Base-by-base conservation (phyloP, 305 asterid species). In the Euphrasia arctica region DNA sequence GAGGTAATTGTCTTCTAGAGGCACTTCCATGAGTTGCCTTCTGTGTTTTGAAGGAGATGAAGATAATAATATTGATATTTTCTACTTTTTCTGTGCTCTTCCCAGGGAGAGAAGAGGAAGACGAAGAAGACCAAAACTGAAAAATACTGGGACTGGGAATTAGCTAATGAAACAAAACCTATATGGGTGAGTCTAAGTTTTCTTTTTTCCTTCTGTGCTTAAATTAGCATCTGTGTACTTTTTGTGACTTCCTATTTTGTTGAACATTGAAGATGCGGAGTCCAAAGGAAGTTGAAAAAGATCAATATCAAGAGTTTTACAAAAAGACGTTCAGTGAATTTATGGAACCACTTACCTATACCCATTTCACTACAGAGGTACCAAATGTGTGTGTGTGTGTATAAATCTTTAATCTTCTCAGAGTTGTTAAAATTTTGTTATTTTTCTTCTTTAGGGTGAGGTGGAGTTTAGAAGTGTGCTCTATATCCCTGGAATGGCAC, bases 401-500 rank as follows among this genome's bases (percentile, higher is more conserved):
- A 0, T 43, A 10, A 5, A 3, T 11, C 9, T 4, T 4, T 42
- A 6, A 15, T 51, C 47, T 63, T 47, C 2, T 0, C 56, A 5
- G 27, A 2, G 27, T 66, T 66, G 55, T 48, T 56, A 25, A 36
- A 52, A n/a, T 14, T 41, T 60, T 66, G 43, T 5, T 63, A 4
- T 25, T 59, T 43, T 43, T 11, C 58, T 69, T 69, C 3, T 79
- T 77, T 79, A 93, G 99, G 99, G 99, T 62, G 99, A 93, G 84
- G 96, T 93, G 75, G 99, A 93, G 78, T 93, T 93, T 64, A 86
- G 97, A 80, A 86, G 99, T 74, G 90, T 93, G 54, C 85, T 90
- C 22, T 93, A 90, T 55, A 83, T 90, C 64, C 99, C 99, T 77
- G 99, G 99, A 50, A 93, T 93, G 99, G 95, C 97, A 47, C 99